A percentile compares a stretch with the other conserved stretches of the same genome.
Evolutionary conservation across 2,329 filamentous ascomycete species (phyloP).

Genomic region (Trichophyton rubrum): DNA sequence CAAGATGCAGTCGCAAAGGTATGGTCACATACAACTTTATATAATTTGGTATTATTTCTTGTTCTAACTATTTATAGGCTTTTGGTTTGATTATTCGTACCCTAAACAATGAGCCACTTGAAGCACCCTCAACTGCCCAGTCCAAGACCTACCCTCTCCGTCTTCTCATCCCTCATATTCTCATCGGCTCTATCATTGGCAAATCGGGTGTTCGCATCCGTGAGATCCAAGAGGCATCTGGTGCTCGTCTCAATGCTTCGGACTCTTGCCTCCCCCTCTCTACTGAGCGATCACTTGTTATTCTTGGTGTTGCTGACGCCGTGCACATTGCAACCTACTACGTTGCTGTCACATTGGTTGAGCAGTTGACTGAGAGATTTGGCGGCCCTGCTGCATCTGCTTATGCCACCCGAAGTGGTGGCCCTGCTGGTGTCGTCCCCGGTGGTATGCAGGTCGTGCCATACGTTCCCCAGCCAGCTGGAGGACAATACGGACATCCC

Average conservation of each 20-base stretch:
- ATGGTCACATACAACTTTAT: conserved; percentile 22
- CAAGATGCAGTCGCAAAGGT: conserved; percentile 97
- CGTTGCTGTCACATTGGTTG: conserved; percentile 90
- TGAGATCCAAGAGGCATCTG: conserved; percentile 96
- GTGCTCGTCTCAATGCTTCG: conserved; percentile 89
- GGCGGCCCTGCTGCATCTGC: conserved; percentile 93
- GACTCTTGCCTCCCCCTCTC: conserved; percentile 89
- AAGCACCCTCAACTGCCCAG: conserved; percentile 74
- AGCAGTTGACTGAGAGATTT: conserved; percentile 94
- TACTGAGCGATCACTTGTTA: conserved; percentile 92
- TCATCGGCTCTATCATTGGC: conserved; percentile 97
- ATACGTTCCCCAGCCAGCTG: conserved; percentile 84
- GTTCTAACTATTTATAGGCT: conserved; percentile 39
- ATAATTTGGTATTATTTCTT: neutral
- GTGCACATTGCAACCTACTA: conserved; percentile 99
- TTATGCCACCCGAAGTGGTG: conserved; percentile 88
- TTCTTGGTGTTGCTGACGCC: conserved; percentile 93
- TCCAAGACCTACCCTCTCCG: conserved; percentile 97
- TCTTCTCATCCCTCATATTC: conserved; percentile 86
- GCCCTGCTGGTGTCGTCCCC: conserved; percentile 82
- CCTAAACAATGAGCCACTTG: conserved; percentile 88
- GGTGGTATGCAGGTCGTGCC: conserved; percentile 99
- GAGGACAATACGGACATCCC: conserved; percentile 81
- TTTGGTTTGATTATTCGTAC: conserved; percentile 98
- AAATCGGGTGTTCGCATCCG: conserved; percentile 93